These are phyloP conservation scores for Malus sylvestris DNA, from an alignment of 306 rosid genomes.

Conservation along the genomic window DNA sequence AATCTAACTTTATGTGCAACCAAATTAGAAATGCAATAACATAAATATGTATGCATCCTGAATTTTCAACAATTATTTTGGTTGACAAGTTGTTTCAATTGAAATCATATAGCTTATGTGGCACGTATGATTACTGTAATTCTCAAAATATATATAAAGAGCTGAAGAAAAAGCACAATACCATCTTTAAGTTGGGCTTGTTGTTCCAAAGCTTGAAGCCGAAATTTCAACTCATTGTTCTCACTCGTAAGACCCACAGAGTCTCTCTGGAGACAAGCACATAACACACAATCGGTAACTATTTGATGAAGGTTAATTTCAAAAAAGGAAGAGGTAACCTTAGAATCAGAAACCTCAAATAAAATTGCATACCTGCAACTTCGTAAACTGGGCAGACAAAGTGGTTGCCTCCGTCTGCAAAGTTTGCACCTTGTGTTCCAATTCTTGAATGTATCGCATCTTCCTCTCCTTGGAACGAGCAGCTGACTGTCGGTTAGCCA, in stretches of 20 bases:
- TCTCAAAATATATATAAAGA: neutral
- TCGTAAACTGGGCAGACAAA: constrained; percentile 64
- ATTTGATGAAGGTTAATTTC: neutral
- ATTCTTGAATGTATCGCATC: constrained; percentile 61
- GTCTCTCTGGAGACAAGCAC: constrained; percentile 41
- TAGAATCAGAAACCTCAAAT: neutral
- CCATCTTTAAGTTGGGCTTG: constrained; percentile 85
- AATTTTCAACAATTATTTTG: neutral
- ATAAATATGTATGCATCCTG: neutral
- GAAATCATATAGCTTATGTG: neutral
- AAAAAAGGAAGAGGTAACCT: neutral
- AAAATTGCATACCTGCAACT: constrained; percentile 46
- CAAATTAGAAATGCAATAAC: neutral
- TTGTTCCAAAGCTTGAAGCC: constrained; percentile 82
- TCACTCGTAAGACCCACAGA: constrained; percentile 42
- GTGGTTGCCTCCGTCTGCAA: constrained; percentile 84
- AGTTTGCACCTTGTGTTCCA: constrained; percentile 88
- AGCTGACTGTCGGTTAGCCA: constrained; percentile 89
- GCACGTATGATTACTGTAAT: neutral
- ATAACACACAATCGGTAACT: constrained; percentile 4
- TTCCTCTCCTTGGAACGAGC: constrained; percentile 89
- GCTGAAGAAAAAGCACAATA: constrained; percentile 21
- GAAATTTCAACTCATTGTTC: constrained; percentile 74
- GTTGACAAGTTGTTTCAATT: neutral
- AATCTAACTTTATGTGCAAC: neutral